Evolutionary conservation across 2,329 filamentous ascomycete species (phyloP).

Genomic region (Xenosphaeropsis pyriputrescens): DNA sequence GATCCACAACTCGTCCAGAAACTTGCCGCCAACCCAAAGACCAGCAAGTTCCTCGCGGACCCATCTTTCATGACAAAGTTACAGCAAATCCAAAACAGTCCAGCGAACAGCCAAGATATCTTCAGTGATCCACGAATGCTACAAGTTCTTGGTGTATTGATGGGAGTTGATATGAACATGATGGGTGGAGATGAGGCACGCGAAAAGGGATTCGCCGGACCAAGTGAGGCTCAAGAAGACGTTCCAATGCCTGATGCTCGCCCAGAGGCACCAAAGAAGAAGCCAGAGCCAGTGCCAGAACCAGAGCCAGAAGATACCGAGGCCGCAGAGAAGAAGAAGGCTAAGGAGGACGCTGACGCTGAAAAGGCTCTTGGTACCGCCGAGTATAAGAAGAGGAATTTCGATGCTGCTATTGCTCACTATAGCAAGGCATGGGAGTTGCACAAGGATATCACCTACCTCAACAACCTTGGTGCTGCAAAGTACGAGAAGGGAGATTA

Average conservation of each 20-base stretch:
- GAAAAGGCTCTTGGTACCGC: constrained; percentile 91
- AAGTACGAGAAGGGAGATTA: constrained; percentile 95
- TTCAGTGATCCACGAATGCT: constrained; percentile 87
- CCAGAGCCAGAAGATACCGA: constrained; percentile 70
- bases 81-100: constrained; percentile 67
- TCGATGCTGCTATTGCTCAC: constrained; percentile 87
- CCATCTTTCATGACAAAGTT: constrained; percentile 83
- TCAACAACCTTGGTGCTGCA: constrained; percentile 90
- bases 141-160: constrained; percentile 81
- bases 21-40: constrained; percentile 90
- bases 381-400: constrained; percentile 96
- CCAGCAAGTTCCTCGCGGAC: constrained; percentile 65
- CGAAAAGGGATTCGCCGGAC: constrained; percentile 26
- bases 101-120: constrained; percentile 60
- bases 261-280: constrained; percentile 37
- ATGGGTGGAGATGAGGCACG: constrained; percentile 25
- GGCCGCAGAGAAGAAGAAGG: constrained; percentile 67
- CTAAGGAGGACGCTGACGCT: constrained; percentile 83
- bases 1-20: constrained; percentile 85
- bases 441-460: constrained; percentile 92
- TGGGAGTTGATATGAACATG: constrained; percentile 87
- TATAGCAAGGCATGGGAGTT: constrained; percentile 92
- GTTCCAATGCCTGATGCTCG: constrained; percentile 63
- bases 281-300: constrained; percentile 38
- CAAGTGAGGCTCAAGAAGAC: constrained; percentile 50